Evolutionary conservation across 1,139 yeast genomes (phyloP).

Genomic region (Yamadazyma triangularis): DNA sequence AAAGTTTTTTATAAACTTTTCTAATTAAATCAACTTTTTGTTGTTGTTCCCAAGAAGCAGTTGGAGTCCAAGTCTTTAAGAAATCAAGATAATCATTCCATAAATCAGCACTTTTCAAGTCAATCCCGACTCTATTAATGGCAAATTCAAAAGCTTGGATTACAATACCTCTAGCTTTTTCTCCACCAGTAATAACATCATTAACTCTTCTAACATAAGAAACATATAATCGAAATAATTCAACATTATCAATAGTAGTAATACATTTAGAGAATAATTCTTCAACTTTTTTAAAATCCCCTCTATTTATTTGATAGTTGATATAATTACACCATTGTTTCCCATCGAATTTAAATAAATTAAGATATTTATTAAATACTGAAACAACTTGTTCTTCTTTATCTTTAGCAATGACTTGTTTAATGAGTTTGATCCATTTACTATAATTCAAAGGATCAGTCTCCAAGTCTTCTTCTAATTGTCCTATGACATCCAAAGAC

Average conservation of each 20-base stretch:
- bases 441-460: slow-evolving; percentile 53
- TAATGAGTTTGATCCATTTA: slow-evolving; percentile 56
- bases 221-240: slow-evolving; percentile 71
- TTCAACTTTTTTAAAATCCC: slow-evolving; percentile 67
- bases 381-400: slow-evolving; percentile 59
- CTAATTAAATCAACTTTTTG: slow-evolving; percentile 76
- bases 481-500: slow-evolving; percentile 48
- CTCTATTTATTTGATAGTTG: slow-evolving; percentile 61
- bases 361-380: slow-evolving; percentile 58
- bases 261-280: slow-evolving; percentile 59
- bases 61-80: slow-evolving; percentile 72
- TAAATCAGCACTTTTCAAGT: slow-evolving; percentile 63
- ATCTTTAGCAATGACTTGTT: slow-evolving; percentile 52
- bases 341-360: slow-evolving; percentile 57
- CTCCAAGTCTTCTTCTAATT: slow-evolving; percentile 56
- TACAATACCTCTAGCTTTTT: slow-evolving; percentile 71
- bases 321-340: slow-evolving; percentile 73
- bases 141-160: slow-evolving; percentile 86
- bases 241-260: slow-evolving; percentile 54
- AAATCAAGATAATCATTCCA: slow-evolving; percentile 88
- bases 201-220: slow-evolving; percentile 76
- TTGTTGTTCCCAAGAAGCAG: slow-evolving; percentile 82
- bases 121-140: slow-evolving; percentile 71
- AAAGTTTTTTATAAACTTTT: slow-evolving; percentile 65
- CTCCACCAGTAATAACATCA: slow-evolving; percentile 79